A percentile compares a stretch with the other conserved stretches of the same genome.
Conservation (phyloP, 176 grass and related monocot genomes). For the Cenchrus americanus region DNA sequence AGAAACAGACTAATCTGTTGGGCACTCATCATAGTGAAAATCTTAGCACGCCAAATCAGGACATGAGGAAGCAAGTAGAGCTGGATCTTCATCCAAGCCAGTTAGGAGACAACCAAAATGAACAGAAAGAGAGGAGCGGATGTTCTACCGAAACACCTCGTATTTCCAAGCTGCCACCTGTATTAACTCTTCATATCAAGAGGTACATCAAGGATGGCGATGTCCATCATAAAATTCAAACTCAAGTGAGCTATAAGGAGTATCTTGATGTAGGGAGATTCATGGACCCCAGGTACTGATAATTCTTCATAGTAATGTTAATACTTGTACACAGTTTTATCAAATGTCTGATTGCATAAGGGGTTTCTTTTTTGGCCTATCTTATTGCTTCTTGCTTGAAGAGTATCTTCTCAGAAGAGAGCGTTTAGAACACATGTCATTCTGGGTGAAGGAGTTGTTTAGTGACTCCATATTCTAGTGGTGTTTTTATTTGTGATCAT, state of each 20-base stretch:
- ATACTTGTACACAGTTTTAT: neutral
- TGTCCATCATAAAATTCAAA: conserved; percentile 52
- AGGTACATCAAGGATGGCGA: conserved; percentile 40
- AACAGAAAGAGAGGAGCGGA: conserved; percentile 37
- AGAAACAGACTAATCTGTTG: conserved; percentile 11
- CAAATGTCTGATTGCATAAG: neutral
- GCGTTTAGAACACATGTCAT: neutral
- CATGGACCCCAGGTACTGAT: conserved; percentile 67
- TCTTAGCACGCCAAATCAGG: conserved; percentile 14
- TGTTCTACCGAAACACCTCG: conserved; percentile 45
- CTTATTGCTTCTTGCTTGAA: conserved; percentile 30
- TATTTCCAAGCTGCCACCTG: conserved; percentile 55
- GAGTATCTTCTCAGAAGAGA: neutral
- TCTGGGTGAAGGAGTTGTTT: conserved; percentile 2
- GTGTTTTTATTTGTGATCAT: neutral
- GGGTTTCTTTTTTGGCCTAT: neutral
- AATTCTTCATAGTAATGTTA: neutral
- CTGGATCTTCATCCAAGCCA: conserved; percentile 11
- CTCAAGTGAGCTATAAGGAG: conserved; percentile 66
- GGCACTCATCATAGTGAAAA: neutral
- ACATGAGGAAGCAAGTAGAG: conserved; percentile 1
- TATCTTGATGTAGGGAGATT: conserved; percentile 63
- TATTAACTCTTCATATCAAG: conserved; percentile 41
- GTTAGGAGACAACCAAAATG: conserved; percentile 23
- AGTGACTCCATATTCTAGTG: neutral